Evolutionary conservation across 371 early-diverging fungal genomes (phyloP), one percentile per base, ranked within the genome.

Genomic region (Furculomyces boomerangus): DNA sequence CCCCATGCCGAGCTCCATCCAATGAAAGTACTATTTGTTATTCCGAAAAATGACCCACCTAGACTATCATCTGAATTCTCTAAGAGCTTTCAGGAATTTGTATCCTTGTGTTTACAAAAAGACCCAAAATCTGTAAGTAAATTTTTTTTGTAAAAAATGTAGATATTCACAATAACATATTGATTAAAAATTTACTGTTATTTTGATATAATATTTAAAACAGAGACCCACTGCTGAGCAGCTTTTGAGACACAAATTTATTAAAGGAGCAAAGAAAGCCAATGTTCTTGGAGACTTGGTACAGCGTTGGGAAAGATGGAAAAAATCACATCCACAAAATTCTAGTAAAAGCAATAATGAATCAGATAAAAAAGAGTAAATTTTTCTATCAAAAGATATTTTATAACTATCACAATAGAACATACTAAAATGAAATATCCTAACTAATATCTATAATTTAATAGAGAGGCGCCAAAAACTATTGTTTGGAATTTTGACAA

Each of bases 41-140:
- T 93, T 44, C 93, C 93, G 35, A 90, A 90, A 62, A 84, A 84
- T 56, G 79, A 83, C 3, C 91, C 98, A 2, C 97, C 97, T n/a
- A 62, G 64, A 46, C 65, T 87, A 47, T 81, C 79, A 10, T 81
- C 83, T 7, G 74, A 80, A 41, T 92, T 78, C 59, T 83, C 86
- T 32, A 85, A 83, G 66, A 65, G 78, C 0, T 93, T 97, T 71
- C 83, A 86, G 58, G 95, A 94, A 44, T 92, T 97, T 73, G 80
- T 95, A 1, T 61, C 78, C 10, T 58, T 78, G 2, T 97, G 97
- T 66, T 69, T 95, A 25, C 84, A 88, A 57, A 86, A 79, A 56
- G 87, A 89, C 58, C 87, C 95, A 3, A 63, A 68, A 8, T 57
- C 10, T 20, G 46, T 46, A 22, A 46, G 8, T 46, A 35, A 35